Evolutionary conservation across 495 filamentous ascomycete species (phyloP).

Genomic region (Hypoxylon lenormandii): DNA sequence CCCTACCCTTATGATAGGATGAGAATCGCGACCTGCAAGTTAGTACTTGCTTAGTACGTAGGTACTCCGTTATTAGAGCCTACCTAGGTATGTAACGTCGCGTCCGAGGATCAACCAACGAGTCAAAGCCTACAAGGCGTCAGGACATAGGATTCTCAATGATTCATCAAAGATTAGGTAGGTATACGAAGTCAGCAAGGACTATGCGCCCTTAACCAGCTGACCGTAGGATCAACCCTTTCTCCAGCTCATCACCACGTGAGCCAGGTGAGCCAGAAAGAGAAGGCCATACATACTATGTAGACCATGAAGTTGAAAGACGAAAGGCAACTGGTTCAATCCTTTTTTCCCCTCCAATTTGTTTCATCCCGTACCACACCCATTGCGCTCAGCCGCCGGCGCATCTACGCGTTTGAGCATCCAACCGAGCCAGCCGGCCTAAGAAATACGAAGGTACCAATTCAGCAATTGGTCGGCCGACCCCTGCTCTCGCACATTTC

Average conservation of each 20-base stretch:
- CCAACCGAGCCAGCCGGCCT: constrained; percentile 27
- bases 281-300: too few species aligned
- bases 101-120: constrained; percentile 17
- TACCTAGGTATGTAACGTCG: constrained; percentile 43
- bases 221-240: constrained; percentile 10
- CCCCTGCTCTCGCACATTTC: constrained; percentile 42
- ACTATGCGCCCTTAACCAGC: constrained; percentile 1
- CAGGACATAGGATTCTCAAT: constrained; percentile 1
- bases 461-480: constrained; percentile 34
- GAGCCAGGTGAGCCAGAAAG: not conserved
- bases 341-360: constrained; percentile 32
- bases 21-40: constrained; percentile 17
- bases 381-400: constrained; percentile 34
- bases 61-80: constrained; percentile 13
- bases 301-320: too few species aligned
- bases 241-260: constrained; percentile 5
- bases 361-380: constrained; percentile 43
- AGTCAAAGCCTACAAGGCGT: not conserved
- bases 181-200: constrained; percentile 7
- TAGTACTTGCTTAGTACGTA: constrained; percentile 19
- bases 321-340: constrained; percentile 30
- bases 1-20: constrained; percentile 12
- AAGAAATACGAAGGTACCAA: constrained; percentile 35
- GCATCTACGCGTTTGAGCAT: constrained; percentile 26
- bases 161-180: not conserved